Evolutionary conservation across 2,329 filamentous ascomycete genomes (phyloP).

Genomic region (Paecilomyces variotii): DNA sequence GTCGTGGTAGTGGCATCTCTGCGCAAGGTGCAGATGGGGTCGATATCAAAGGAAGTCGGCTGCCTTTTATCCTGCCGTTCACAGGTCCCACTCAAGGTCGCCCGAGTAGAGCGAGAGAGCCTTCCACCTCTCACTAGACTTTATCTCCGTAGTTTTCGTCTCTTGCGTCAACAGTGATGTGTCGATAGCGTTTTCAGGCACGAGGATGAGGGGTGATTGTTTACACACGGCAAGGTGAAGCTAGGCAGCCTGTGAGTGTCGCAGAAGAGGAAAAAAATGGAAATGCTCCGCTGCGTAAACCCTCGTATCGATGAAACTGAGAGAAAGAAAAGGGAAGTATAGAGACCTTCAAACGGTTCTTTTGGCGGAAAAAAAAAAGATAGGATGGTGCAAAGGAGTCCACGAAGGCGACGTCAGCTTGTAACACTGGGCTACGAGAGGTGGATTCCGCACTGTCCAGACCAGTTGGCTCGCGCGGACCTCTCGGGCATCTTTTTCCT

Average conservation of each 20-base stretch:
- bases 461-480: not conserved
- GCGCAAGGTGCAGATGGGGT: not conserved
- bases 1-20: slow-evolving; percentile 19
- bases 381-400: not conserved
- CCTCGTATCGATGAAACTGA: not conserved
- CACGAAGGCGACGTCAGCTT: not conserved
- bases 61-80: not conserved
- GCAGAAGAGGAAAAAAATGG: not conserved
- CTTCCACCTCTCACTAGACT: not conserved
- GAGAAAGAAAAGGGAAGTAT: not conserved
- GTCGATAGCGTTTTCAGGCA: slow-evolving; percentile 3
- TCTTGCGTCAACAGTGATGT: not conserved
- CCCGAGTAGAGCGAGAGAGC: not conserved
- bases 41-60: not conserved
- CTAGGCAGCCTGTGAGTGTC: not conserved
- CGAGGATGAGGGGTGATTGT: slow-evolving; percentile 4
- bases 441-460: not conserved
- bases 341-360: not conserved
- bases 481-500: not conserved
- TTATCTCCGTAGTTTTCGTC: not conserved
- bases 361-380: not conserved
- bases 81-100: not conserved
- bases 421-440: not conserved
- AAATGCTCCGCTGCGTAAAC: not conserved
- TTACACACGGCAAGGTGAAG: not conserved